A percentile compares a stretch with the other conserved stretches of the same genome.
phyloP scores from a whole-genome alignment of 1,139 yeast genomes.

The Saccharomyces hybrid region DNA sequence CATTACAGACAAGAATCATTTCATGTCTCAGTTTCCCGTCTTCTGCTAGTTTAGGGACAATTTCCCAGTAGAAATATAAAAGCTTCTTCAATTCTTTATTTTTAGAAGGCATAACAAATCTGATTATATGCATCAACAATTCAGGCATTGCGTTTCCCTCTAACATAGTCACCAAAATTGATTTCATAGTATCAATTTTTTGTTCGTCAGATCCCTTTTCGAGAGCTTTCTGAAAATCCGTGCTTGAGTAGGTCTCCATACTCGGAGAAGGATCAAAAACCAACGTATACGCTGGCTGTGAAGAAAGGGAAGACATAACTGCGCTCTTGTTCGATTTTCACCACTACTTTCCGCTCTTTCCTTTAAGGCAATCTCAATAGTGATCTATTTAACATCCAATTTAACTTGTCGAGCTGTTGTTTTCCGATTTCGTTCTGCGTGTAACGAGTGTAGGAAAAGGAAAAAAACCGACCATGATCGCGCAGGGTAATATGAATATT shows the following conservation, averaged over 20 bases:
- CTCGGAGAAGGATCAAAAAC: conserved; percentile 70
- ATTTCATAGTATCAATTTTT: conserved; percentile 85
- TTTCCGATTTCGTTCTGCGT: not conserved
- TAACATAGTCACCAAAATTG: conserved; percentile 75
- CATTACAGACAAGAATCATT: conserved; percentile 97
- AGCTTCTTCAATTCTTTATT: conserved; percentile 87
- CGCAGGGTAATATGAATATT: not conserved
- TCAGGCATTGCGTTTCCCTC: conserved; percentile 96
- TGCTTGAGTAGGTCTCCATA: conserved; percentile 54
- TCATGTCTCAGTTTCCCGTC: conserved; percentile 94
- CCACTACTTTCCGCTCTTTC: not conserved
- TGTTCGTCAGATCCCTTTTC: conserved; percentile 88
- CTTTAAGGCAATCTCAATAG: conserved; percentile 1
- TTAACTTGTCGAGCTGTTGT: conserved; percentile 1
- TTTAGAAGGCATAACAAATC: conserved; percentile 94
- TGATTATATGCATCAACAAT: conserved; percentile 89
- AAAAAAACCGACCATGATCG: not conserved
- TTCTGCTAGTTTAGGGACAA: conserved; percentile 82
- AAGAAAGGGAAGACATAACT: conserved; percentile 14
- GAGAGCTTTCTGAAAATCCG: conserved; percentile 69
- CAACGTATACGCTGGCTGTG: conserved; percentile 53
- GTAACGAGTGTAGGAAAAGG: not conserved
- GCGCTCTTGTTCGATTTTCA: not conserved
- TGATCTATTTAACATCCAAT: not conserved
- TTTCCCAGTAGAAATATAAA: conserved; percentile 95